Conservation (phyloP, 495 filamentous ascomycete genomes). For the Trypethelium eluteriae region DNA sequence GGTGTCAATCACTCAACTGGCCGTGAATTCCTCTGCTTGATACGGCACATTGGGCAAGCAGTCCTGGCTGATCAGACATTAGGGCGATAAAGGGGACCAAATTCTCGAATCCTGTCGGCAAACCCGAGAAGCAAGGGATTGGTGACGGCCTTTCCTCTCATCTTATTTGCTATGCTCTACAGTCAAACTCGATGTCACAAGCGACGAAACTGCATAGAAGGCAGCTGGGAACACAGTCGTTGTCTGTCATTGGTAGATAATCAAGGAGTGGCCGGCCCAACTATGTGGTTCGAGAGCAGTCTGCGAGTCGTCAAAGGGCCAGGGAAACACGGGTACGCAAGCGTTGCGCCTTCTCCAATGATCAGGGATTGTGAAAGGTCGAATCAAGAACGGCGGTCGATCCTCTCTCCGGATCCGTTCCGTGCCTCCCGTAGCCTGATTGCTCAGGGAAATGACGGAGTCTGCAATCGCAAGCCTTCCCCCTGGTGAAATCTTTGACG, state of each 20-base stretch:
- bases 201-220: no score
- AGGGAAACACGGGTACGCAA: background rate
- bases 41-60: no score
- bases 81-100: no score
- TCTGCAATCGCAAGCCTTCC: background rate
- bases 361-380: background rate
- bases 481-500: no score
- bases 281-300: background rate
- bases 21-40: no score
- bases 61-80: no score
- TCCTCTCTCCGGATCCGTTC: background rate
- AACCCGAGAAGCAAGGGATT: background rate
- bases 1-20: no score
- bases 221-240: background rate
- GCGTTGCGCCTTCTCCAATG: background rate
- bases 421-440: background rate
- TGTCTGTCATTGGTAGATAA: background rate
- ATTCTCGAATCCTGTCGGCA: background rate
- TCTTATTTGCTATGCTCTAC: no score
- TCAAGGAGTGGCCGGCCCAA: no score
- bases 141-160: background rate
- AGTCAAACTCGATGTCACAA: no score
- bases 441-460: background rate
- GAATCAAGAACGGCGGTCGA: background rate
- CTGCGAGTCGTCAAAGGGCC: background rate